Evolutionary conservation across 108 stramenopile species (phyloP), one percentile per base, ranked within the genome.

Genomic region (Cylindrotheca closterium): DNA sequence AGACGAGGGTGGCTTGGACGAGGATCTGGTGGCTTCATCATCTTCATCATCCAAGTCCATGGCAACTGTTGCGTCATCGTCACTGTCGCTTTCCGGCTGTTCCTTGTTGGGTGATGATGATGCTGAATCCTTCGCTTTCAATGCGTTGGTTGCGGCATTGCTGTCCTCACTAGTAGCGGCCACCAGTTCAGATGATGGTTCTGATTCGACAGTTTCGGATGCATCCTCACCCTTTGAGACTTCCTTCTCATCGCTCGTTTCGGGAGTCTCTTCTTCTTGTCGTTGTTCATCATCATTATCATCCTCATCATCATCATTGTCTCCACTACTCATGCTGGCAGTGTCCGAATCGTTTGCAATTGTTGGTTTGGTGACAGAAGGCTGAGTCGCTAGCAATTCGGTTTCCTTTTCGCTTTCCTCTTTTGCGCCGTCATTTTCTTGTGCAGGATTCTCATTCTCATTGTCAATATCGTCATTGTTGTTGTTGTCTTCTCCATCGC

Each of bases 31-130:
- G 10, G n/a, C 7, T 3, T n/a, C 12, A 18, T 18, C 37, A 45
- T 18, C 22, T 5, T n/a, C 37, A n/a, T 5, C 24, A 52, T 8
- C 15, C n/a, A 10, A 5, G 7, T 59, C 34, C 58, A 10, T 59
- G n/a, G 4, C 32, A 30, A 26, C 47, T 27, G 60, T 27, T 24
- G 4, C 47, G 47, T 62, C 28, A 29, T 62, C 55, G 27, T 55
- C 55, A 27, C 28, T 26, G 8, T 55, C 55, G 17, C 4, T 4
- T 27, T 4, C 55, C 7, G 55, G 3, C 17, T 22, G 26, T 26
- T 22, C 55, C 10, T 15, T n/a, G 19, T 17, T 30, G 24, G 4
- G 19, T 23, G 23, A 8, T 2, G 26, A 25, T 5, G 28, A 19
- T 8, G 19, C 7, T 10, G 19, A 19, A 19, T 22, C 21, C 18